Evolutionary conservation across 306 rosid genomes (phyloP), one percentile per base, ranked within the genome.

Genomic region (Quercus wislizeni): DNA sequence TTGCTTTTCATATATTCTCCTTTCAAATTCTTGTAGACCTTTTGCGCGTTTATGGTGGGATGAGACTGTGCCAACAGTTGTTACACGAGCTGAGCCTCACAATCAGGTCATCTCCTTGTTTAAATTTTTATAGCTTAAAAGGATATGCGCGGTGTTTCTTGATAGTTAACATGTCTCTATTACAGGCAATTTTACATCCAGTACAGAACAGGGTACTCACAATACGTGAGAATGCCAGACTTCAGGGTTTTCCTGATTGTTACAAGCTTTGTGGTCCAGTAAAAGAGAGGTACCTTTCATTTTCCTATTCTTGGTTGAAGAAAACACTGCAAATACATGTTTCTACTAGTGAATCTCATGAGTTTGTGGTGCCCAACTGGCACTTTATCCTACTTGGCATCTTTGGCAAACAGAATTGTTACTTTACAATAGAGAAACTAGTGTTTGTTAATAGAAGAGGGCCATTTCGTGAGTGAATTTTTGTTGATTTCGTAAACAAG

Each of bases 11-110:
- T 67, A 33, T 67, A 18, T 65, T 33, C 1, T 31, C 5, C 11
- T 35, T 10, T 8, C 15, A 1, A 67, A 67, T 18, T 35, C 7
- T 57, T 82, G 14, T 57, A 94, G 97, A 74, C 98, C 98, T 1
- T 94, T 91, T 85, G 94, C 85, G 18, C 89, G 98, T 43, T 69
- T 94, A 59, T 94, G 98, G 98, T 94, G 98, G 97, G 98, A 94
- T 71, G 97, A 92, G 83, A 94, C 98, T 6, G 90, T 94, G 79
- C 87, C 98, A 20, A 94, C 97, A 1, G 98, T 94, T 18, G 80
- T 94, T 65, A 94, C 98, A 1, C 59, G 87, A 75, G 89, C 97
- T 21, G 87, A 84, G 63, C 92, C 93, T 78, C 97, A 89, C 73
- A 91, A 83, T 59, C 94, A 91, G 89, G 97, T 91, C 64, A 78